Conservation (phyloP, 148 eudicot species). For the Rhododendron henanense region DNA sequence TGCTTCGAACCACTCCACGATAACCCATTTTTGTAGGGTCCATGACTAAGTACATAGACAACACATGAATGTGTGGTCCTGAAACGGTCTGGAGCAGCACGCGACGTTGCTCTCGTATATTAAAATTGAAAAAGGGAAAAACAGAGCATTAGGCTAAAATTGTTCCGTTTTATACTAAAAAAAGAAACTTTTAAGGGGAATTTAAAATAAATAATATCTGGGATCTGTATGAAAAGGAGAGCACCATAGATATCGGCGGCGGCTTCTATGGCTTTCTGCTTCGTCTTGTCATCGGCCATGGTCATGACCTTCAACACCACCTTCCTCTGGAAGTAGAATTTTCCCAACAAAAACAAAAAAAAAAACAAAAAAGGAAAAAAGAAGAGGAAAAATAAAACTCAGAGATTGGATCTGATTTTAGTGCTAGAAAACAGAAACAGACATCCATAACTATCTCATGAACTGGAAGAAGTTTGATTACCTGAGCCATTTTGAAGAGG, state of each 20-base stretch:
- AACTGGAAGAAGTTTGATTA: background rate
- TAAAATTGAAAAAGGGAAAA: no score
- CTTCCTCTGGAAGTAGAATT: constrained; percentile 47
- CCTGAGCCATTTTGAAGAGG: constrained; percentile 12
- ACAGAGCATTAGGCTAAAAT: no score
- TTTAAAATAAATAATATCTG: background rate
- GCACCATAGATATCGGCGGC: constrained; percentile 81
- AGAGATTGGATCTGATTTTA: background rate
- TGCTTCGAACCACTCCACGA: no score
- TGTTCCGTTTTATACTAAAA: no score
- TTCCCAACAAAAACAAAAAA: background rate
- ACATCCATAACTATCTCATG: background rate
- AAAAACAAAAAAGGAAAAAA: background rate
- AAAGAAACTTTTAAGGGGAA: no score
- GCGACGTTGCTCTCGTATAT: no score
- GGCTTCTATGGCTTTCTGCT: constrained; percentile 85
- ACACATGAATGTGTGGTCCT: no score
- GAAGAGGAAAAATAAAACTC: background rate
- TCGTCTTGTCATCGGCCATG: constrained; percentile 86
- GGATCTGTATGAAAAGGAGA: background rate
- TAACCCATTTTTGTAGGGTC: no score
- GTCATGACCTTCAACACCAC: constrained; percentile 73
- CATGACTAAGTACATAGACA: no score
- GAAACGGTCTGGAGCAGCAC: no score
- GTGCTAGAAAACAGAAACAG: background rate